Percentiles rank a stretch among this genome's conserved stretches.
Evolutionary conservation across 352 stramenopile genomes (phyloP).

Genomic region (Globisporangium takayamanum): DNA sequence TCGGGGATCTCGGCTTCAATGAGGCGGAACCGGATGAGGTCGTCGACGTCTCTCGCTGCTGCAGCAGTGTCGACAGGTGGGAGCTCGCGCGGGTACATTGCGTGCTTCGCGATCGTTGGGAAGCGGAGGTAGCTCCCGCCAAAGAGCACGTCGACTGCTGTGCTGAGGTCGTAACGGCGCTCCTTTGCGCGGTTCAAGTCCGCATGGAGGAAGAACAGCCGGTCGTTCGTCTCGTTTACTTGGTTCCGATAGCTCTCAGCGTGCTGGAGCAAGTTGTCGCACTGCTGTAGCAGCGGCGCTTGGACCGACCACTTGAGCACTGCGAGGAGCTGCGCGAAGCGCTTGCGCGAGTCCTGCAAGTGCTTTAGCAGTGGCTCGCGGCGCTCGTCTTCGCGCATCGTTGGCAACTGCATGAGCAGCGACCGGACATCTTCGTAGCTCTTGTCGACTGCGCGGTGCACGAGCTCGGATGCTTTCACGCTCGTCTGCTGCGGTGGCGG

Average conservation of each 20-base stretch:
- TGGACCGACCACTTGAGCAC: constrained; percentile 86
- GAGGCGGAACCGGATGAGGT: constrained; percentile 77
- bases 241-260: constrained; percentile 65
- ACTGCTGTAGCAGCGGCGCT: constrained; percentile 68
- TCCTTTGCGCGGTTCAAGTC: constrained; percentile 79
- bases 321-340: constrained; percentile 70
- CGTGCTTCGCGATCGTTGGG: constrained; percentile 65
- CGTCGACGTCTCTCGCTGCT: constrained; percentile 56
- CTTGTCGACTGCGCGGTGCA: constrained; percentile 73
- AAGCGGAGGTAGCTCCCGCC: constrained; percentile 70
- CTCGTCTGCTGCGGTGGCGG: constrained; percentile 45
- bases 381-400: constrained; percentile 65
- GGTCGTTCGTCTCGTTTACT: constrained; percentile 78
- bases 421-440: constrained; percentile 80
- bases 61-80: constrained; percentile 51
- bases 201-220: constrained; percentile 81
- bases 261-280: constrained; percentile 51
- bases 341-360: constrained; percentile 50
- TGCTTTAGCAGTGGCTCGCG: constrained; percentile 63
- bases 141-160: constrained; percentile 75
- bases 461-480: constrained; percentile 70
- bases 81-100: constrained; percentile 62
- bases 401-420: constrained; percentile 61
- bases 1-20: constrained; percentile 76
- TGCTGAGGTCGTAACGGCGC: constrained; percentile 73